Conservation (phyloP, 225 moss, liverwort and hornwort species). For the Anthoceros angustus region DNA sequence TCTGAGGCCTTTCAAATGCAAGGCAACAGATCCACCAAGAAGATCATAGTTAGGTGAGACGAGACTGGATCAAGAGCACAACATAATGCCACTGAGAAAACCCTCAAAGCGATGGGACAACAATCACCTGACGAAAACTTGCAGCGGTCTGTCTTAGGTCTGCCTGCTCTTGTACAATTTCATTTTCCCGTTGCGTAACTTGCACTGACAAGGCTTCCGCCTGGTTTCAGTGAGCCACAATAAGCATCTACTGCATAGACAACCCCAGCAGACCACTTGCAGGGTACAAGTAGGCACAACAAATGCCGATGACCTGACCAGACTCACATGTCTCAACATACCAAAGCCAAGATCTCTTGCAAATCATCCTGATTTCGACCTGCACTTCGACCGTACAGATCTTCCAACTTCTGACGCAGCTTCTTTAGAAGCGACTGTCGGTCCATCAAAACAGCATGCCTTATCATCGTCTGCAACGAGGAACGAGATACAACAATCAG, state of each 20-base stretch:
- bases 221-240: constrained; percentile 10
- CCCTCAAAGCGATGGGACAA: background rate
- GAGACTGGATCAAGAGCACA: background rate
- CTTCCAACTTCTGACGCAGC: constrained; percentile 4
- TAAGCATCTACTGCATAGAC: background rate
- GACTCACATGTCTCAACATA: background rate
- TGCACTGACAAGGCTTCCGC: constrained; percentile 37
- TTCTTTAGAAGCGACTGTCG: background rate
- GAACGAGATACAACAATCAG: background rate
- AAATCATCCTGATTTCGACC: background rate
- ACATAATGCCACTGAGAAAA: background rate
- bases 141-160: constrained; percentile 29
- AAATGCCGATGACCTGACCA: background rate
- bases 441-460: background rate
- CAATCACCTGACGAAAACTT: constrained; percentile 31
- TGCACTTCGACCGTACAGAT: background rate
- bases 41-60: background rate
- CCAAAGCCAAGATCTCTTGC: background rate
- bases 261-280: background rate
- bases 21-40: background rate
- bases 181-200: constrained; percentile 36
- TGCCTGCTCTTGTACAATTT: constrained; percentile 23
- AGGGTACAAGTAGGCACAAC: background rate
- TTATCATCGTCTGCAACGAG: background rate
- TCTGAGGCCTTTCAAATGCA: constrained; percentile 23